Evolutionary conservation across 1,284 basidiomycete species (phyloP).

Genomic region (Termitomyces sp.): DNA sequence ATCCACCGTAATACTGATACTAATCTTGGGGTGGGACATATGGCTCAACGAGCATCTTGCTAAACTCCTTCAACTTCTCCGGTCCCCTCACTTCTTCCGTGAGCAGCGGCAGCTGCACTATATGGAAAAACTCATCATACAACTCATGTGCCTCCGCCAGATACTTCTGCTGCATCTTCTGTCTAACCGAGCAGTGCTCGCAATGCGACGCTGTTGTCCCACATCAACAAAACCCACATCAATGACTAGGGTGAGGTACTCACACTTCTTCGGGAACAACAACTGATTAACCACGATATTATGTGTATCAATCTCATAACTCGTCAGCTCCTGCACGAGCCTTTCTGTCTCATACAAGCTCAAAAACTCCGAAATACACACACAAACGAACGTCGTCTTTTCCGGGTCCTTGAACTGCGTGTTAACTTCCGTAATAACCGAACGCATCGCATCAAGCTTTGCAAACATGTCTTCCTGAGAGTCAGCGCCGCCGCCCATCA

Average conservation of each 20-base stretch:
- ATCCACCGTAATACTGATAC: conserved; percentile 22
- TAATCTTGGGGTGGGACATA: conserved; percentile 35
- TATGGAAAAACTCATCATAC: conserved; percentile 97
- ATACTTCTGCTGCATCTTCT: conserved; percentile 98
- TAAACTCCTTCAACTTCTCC: conserved; percentile 88
- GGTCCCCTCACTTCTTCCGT: conserved; percentile 97
- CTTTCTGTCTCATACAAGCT: conserved; percentile 98
- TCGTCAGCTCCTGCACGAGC: conserved; percentile 92
- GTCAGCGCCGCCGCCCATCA: conserved; percentile 89
- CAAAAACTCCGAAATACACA: conserved; percentile 97
- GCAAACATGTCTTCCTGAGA: conserved; percentile 97
- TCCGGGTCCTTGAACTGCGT: conserved; percentile 99
- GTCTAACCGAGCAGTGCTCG: conserved; percentile 90
- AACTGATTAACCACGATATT: conserved; percentile 99
- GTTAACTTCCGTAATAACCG: conserved; percentile 97
- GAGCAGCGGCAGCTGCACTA: conserved; percentile 86
- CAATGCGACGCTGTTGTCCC: conserved; percentile 74
- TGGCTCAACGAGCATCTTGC: conserved; percentile 78
- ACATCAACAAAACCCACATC: neutral
- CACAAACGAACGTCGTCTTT: conserved; percentile 97
- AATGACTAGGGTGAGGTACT: conserved; percentile 21
- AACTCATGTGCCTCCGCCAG: conserved; percentile 91
- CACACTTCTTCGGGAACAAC: conserved; percentile 87
- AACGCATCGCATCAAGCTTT: conserved; percentile 96
- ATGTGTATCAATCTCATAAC: conserved; percentile 98